phyloP scores from a whole-genome alignment of 2,329 filamentous ascomycete genomes.

The Xylariaceae sp. region DNA sequence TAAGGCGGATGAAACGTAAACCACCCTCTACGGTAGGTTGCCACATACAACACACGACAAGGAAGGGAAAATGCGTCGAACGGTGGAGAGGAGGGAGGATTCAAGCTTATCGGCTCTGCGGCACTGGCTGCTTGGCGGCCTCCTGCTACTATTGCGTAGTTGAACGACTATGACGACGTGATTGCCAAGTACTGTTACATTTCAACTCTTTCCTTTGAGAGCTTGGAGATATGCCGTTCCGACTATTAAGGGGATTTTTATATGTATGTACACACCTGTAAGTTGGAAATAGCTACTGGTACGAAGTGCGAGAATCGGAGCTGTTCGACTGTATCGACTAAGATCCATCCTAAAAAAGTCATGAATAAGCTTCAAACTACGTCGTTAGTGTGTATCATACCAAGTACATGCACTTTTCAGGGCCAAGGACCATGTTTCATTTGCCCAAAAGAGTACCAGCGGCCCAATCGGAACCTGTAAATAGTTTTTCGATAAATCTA shows the following conservation, averaged over 20 bases:
- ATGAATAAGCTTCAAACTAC: not conserved
- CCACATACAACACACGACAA: too few relatives aligned
- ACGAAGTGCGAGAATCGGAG: too few relatives aligned
- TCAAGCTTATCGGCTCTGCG: conserved; percentile 18
- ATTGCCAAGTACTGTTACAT: not conserved
- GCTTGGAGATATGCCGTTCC: too few relatives aligned
- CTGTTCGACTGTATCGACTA: too few relatives aligned
- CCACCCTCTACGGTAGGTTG: conserved; percentile 1
- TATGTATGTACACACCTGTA: too few relatives aligned
- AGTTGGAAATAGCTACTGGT: too few relatives aligned
- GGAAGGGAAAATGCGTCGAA: conserved; percentile 3
- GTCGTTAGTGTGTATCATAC: not conserved
- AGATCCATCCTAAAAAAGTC: too few relatives aligned
- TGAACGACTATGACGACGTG: not conserved
- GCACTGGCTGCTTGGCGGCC: conserved; percentile 7
- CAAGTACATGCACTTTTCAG: not conserved
- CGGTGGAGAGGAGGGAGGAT: conserved; percentile 14
- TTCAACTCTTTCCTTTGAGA: too few relatives aligned
- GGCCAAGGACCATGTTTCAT: conserved; percentile 1
- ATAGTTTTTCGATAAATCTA: not conserved
- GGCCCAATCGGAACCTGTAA: conserved; percentile 3
- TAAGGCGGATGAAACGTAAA: conserved; percentile 20
- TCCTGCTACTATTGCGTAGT: conserved; percentile 5
- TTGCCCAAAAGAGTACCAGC: conserved; percentile 23
- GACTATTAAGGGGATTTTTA: too few relatives aligned